Evolutionary conservation across 257 asterid genomes (phyloP).

Genomic region (Plantago elongata): DNA sequence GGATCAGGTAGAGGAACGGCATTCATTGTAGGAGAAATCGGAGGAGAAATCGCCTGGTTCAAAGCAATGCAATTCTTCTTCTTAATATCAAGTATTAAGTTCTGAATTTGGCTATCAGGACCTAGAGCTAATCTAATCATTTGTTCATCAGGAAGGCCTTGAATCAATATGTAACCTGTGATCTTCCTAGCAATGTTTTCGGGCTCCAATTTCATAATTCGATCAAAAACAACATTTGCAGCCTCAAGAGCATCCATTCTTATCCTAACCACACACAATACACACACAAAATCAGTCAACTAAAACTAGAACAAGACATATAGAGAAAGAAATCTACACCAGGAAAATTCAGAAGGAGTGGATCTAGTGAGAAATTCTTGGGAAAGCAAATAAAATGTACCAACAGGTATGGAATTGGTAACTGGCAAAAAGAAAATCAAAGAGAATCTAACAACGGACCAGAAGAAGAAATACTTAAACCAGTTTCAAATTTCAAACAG

Average conservation of each 20-base stretch:
- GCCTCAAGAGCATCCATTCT: slow-evolving; percentile 67
- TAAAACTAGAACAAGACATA: too few species aligned
- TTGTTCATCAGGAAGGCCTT: slow-evolving; percentile 59
- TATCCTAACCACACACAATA: slow-evolving; percentile 15
- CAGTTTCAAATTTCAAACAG: slow-evolving; percentile 5
- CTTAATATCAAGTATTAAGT: slow-evolving; percentile 49
- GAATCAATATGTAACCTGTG: slow-evolving; percentile 56
- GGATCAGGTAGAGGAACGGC: slow-evolving; percentile 35
- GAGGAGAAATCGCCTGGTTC: slow-evolving; percentile 35
- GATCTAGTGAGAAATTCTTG: too few species aligned
- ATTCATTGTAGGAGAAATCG: slow-evolving; percentile 57
- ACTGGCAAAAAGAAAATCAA: not conserved
- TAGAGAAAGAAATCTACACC: too few species aligned
- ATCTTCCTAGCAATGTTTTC: slow-evolving; percentile 59
- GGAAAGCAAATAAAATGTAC: not conserved
- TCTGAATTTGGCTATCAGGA: slow-evolving; percentile 55
- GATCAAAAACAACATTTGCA: slow-evolving; percentile 44
- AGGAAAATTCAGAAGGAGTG: too few species aligned
- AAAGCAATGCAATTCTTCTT: slow-evolving; percentile 31
- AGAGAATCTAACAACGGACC: slow-evolving; percentile 5
- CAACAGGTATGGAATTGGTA: not conserved
- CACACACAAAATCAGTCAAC: slow-evolving; percentile 11
- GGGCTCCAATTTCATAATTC: slow-evolving; percentile 53
- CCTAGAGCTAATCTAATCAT: slow-evolving; percentile 82
- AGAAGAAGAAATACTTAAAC: not conserved